Evolutionary conservation across 176 grass and related monocot species (phyloP), one percentile per base, ranked within the genome.

Genomic region (Microstegium vimineum): DNA sequence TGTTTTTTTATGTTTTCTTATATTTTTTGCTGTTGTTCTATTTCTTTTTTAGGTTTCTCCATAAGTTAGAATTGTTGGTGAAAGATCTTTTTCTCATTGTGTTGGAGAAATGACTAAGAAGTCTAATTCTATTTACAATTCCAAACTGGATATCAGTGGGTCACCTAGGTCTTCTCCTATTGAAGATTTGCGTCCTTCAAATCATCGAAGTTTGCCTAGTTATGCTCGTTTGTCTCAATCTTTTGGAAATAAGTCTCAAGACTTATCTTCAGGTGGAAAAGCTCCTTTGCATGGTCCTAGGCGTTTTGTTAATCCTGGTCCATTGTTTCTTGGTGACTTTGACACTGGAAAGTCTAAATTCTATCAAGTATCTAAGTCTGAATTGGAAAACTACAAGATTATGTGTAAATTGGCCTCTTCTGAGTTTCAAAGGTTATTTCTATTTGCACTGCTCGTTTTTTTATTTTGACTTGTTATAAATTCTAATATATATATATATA

Each of bases 321-420:
- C 7, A 10, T 15, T 66, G 0, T 66, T 66, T 18, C 5, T 6
- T 10, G 15, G 16, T 20, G 30, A 66, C 0, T 66, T 6, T 66
- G 32, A 34, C 0, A 66, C 2, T 0, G 4, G 0, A 0, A 66
- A 66, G 17, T 0, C 0, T 0, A 20, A 33, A 1, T 33, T 66
- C 0, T 18, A 7, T 4, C 3, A 42, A 3, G 32, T 66, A 0
- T 8, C 0, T 2, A 35, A 4, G 0, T 66, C 32, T 35, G 16
- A 66, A 7, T 1, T 66, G 1, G 17, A 10, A 1, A 34, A 66
- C 18, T 66, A 66, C 32, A 34, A 66, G 18, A 32, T 32, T 35
- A 3, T 66, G 3, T 66, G 63, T 10, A 0, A 18, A 0, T 5
- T 66, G 63, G 26, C 63, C 1, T 10, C 6, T 4, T 66, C 16